phyloP scores from a whole-genome alignment of 169 alveolate species.

The Plasmodium gaboni region DNA sequence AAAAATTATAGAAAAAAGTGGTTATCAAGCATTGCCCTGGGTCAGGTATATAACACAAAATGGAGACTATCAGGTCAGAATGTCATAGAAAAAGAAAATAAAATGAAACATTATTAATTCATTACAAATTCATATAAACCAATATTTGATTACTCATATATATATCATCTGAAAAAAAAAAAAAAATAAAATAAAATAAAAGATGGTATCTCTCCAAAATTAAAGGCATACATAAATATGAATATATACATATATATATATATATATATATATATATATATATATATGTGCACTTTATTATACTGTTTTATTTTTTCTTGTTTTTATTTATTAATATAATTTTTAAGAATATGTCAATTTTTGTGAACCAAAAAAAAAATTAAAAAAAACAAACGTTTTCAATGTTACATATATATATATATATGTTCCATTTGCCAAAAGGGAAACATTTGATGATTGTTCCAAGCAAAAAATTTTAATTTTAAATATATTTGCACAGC shows the following conservation, averaged over 20 bases:
- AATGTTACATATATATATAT: neutral
- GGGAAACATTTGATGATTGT: too few species aligned
- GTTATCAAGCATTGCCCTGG: constrained; percentile 99
- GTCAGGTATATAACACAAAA: constrained; percentile 99
- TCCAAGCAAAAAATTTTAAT: neutral
- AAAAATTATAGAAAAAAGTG: constrained; percentile 97
- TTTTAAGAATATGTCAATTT: neutral
- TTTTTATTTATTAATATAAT: too few species aligned
- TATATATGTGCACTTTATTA: too few species aligned
- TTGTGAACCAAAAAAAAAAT: neutral
- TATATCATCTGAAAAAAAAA: neutral
- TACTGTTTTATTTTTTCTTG: too few species aligned
- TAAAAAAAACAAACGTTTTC: neutral
- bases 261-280: too few species aligned
- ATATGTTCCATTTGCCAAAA: neutral
- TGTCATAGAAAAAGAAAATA: constrained; percentile 84
- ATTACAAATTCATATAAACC: too few species aligned
- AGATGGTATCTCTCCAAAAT: neutral
- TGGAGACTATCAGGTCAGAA: constrained; percentile 99
- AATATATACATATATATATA: too few species aligned
- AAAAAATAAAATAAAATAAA: neutral
- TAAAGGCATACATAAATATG: too few species aligned
- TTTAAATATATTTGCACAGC: neutral
- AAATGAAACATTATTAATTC: neutral
- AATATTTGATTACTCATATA: too few species aligned